phyloP scores from a whole-genome alignment of 768 basidiomycete genomes.

The Naganishia vishniacii region DNA sequence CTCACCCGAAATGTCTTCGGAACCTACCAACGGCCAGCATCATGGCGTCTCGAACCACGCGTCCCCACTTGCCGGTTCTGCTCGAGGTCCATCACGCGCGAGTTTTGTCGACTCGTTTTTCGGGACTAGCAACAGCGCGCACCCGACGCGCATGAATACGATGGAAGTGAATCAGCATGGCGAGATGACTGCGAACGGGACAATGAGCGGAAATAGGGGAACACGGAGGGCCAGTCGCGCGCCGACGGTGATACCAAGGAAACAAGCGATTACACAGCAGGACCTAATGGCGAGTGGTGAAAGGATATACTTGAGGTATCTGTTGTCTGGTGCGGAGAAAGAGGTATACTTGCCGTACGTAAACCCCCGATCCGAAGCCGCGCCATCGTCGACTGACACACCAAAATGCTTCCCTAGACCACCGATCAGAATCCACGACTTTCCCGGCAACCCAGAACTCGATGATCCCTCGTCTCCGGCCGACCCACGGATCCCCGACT shows the following conservation, averaged over 20 bases:
- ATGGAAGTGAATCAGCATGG: neutral
- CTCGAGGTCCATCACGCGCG: conserved; percentile 17
- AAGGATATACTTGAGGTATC: conserved; percentile 90
- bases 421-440: conserved; percentile 79
- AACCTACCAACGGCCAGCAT: neutral
- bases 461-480: conserved; percentile 51
- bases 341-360: conserved; percentile 86
- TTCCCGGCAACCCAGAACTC: conserved; percentile 54
- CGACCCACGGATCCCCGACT: conserved; percentile 83
- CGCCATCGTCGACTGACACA: no score
- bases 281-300: conserved; percentile 91
- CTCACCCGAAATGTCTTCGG: conserved; percentile 4
- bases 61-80: neutral
- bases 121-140: neutral
- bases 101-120: conserved; percentile 22
- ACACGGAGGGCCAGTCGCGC: conserved; percentile 50
- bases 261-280: conserved; percentile 77
- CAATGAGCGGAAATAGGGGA: neutral
- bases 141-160: neutral
- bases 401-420: conserved; percentile 52
- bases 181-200: neutral
- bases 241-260: conserved; percentile 88
- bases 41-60: neutral
- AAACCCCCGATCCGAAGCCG: neutral
- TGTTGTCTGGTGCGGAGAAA: conserved; percentile 82